phyloP scores from a whole-genome alignment of 1,284 basidiomycete species.

The Stereum hirsutum region DNA sequence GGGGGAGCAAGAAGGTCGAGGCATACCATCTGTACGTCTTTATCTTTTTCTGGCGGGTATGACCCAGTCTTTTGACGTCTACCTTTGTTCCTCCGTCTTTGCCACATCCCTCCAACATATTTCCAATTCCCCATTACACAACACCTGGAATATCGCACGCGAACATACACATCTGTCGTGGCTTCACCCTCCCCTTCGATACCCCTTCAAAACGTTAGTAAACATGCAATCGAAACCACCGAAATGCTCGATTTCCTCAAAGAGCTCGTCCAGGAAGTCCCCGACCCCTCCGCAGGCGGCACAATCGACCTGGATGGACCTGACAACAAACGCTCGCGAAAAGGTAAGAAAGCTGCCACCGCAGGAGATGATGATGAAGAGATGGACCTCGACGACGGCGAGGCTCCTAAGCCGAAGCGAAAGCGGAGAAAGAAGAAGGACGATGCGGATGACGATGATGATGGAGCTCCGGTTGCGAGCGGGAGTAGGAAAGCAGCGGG shows the following conservation, averaged over 20 bases:
- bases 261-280: constrained; percentile 85
- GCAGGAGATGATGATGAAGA: constrained; percentile 20
- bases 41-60: neutral
- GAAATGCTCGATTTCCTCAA: constrained; percentile 94
- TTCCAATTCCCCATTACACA: neutral
- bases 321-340: constrained; percentile 17
- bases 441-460: constrained; percentile 9
- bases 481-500: constrained; percentile 23
- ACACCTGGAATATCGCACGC: no score
- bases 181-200: no score
- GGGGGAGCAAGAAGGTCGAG: constrained; percentile 87
- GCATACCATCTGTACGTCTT: constrained; percentile 85
- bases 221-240: constrained; percentile 86
- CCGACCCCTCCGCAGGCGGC: constrained; percentile 81
- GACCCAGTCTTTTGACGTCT: neutral
- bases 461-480: constrained; percentile 14
- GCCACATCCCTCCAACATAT: neutral
- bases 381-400: constrained; percentile 21
- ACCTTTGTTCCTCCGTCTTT: neutral
- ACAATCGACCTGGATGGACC: constrained; percentile 57
- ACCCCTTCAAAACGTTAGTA: constrained; percentile 41
- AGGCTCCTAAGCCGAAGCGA: constrained; percentile 14
- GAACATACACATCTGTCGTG: no score
- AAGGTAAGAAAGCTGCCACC: constrained; percentile 32
- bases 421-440: constrained; percentile 21